A percentile compares a stretch with the other conserved stretches of the same genome.
Conservation (phyloP, 2,329 filamentous ascomycete genomes). For the Trichoderma harzianum region DNA sequence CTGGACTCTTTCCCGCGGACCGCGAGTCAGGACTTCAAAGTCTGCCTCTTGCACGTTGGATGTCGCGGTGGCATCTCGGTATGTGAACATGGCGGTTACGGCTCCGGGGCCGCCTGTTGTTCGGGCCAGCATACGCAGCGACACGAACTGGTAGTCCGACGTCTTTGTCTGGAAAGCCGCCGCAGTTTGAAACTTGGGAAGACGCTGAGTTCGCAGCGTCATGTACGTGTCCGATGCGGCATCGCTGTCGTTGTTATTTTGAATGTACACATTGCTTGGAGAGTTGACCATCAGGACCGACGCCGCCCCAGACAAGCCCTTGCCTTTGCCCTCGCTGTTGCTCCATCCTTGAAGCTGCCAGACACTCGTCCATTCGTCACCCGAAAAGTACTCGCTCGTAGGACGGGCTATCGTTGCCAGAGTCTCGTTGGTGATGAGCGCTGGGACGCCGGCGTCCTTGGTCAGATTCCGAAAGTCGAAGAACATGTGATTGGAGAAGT, state of each 20-base stretch:
- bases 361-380: conserved; percentile 33
- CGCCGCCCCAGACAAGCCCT: conserved; percentile 27
- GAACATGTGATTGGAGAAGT: conserved; percentile 46
- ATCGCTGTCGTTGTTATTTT: conserved; percentile 37
- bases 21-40: conserved; percentile 50
- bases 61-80: conserved; percentile 36
- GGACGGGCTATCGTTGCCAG: conserved; percentile 28
- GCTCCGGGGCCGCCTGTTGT: conserved; percentile 47
- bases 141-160: conserved; percentile 30
- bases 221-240: conserved; percentile 40
- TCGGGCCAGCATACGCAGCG: conserved; percentile 49
- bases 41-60: conserved; percentile 48
- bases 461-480: conserved; percentile 47
- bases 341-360: conserved; percentile 43
- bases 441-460: conserved; percentile 38
- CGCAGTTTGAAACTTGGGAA: conserved; percentile 43
- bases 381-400: conserved; percentile 40
- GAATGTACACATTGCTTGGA: conserved; percentile 45
- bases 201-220: conserved; percentile 46
- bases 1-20: conserved; percentile 43
- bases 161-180: conserved; percentile 44
- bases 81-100: conserved; percentile 53
- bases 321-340: conserved; percentile 36
- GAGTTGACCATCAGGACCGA: conserved; percentile 40
- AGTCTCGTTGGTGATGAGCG: conserved; percentile 29